These are phyloP conservation scores for Ceratobasidium sp. DNA, from an alignment of 1,284 basidiomycete species.

Conservation along the genomic window DNA sequence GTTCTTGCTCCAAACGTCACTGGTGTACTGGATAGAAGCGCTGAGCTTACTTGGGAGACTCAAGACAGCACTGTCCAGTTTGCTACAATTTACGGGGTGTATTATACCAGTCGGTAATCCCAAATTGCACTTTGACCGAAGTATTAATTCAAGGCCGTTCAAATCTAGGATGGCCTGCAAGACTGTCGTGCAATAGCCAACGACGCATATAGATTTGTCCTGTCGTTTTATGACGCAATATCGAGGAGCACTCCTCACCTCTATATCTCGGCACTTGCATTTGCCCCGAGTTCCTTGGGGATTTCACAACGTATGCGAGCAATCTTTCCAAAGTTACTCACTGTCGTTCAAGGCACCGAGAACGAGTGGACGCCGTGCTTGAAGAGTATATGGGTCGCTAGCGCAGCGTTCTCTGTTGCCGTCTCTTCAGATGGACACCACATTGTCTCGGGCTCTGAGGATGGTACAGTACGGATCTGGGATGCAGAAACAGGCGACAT, in stretches of 20 bases:
- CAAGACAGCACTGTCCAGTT: neutral
- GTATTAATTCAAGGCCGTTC: neutral
- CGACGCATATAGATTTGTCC: constrained; percentile 1
- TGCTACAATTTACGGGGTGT: neutral
- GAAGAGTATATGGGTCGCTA: too few relatives aligned
- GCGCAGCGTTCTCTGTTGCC: neutral
- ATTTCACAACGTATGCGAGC: neutral
- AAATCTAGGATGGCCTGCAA: neutral
- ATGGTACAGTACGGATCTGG: too few relatives aligned
- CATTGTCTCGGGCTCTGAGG: too few relatives aligned
- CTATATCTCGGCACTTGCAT: constrained; percentile 22
- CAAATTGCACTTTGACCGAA: too few relatives aligned
- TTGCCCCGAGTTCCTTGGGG: neutral
- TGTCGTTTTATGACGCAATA: constrained; percentile 15
- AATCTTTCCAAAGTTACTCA: neutral
- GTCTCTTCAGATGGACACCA: constrained; percentile 1
- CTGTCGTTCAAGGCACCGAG: neutral
- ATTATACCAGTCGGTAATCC: neutral
- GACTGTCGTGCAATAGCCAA: neutral
- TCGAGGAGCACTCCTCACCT: constrained; percentile 6
- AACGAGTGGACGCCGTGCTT: too few relatives aligned
- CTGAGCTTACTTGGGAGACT: constrained; percentile 4
- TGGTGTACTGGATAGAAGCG: constrained; percentile 21
- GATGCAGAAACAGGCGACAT: neutral
- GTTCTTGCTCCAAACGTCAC: neutral